Percentiles rank a stretch among this genome's conserved stretches.
Evolutionary conservation across 768 basidiomycete genomes (phyloP).

Genomic region (Podaxis sp.): DNA sequence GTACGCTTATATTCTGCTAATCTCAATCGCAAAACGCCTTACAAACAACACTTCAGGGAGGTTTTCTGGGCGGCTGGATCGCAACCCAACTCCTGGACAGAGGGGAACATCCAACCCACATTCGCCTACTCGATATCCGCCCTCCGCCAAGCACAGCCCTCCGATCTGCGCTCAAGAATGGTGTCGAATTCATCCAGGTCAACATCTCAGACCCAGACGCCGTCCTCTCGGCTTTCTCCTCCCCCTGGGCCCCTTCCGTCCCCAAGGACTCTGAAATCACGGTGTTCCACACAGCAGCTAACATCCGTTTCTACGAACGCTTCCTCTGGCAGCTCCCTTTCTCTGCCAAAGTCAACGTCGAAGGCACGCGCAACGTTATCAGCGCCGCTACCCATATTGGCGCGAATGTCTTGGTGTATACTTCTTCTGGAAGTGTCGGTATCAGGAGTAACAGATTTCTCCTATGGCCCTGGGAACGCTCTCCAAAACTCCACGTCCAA

Average conservation of each 20-base stretch:
- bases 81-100: slow-evolving; percentile 64
- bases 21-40: not conserved
- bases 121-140: slow-evolving; percentile 69
- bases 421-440: slow-evolving; percentile 68
- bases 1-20: slow-evolving; percentile 36
- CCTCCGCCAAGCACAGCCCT: slow-evolving; percentile 58
- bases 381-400: slow-evolving; percentile 54
- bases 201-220: slow-evolving; percentile 55
- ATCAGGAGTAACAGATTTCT: slow-evolving; percentile 58
- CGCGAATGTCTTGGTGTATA: slow-evolving; percentile 60
- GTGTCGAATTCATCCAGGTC: slow-evolving; percentile 55
- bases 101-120: slow-evolving; percentile 64
- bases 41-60: slow-evolving; percentile 42
- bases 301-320: slow-evolving; percentile 77
- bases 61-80: slow-evolving; percentile 80
- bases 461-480: slow-evolving; percentile 75
- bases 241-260: slow-evolving; percentile 52
- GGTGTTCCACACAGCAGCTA: slow-evolving; percentile 76
- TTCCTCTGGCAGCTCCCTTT: slow-evolving; percentile 44
- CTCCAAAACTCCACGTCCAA: slow-evolving; percentile 58
- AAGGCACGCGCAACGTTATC: slow-evolving; percentile 67
- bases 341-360: slow-evolving; percentile 63
- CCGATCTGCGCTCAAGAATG: slow-evolving; percentile 44
- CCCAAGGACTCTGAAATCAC: slow-evolving; percentile 42
- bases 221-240: slow-evolving; percentile 58